Evolutionary conservation across 1,284 basidiomycete genomes (phyloP).

Genomic region (Malassezia yamatoensis): DNA sequence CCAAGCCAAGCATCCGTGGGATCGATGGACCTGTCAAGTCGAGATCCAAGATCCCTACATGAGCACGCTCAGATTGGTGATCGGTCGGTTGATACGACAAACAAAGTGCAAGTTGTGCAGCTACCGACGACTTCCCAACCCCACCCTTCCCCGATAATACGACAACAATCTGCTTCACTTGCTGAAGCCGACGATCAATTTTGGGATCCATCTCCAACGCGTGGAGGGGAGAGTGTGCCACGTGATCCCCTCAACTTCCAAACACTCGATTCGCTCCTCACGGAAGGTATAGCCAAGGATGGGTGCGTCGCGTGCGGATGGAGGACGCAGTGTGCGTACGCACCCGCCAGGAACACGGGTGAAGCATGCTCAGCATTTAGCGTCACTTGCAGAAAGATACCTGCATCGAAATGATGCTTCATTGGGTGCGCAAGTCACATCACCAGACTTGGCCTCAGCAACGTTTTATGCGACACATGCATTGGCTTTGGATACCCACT

Average conservation of each 20-base stretch:
- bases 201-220: conserved; percentile 27
- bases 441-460: conserved; percentile 23
- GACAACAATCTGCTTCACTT: conserved; percentile 79
- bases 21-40: conserved; percentile 95
- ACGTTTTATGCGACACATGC: conserved; percentile 35
- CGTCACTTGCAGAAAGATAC: conserved; percentile 8
- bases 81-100: conserved; percentile 20
- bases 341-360: background rate
- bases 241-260: background rate
- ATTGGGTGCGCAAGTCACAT: background rate
- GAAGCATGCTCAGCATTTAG: conserved; percentile 1
- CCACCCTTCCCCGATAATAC: conserved; percentile 95
- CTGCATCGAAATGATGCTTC: conserved; percentile 8
- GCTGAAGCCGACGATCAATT: conserved; percentile 33
- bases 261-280: background rate
- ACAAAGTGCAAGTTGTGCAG: conserved; percentile 81
- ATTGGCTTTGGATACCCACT: conserved; percentile 24
- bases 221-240: too few species aligned
- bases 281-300: too few species aligned
- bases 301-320: too few species aligned
- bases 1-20: conserved; percentile 91
- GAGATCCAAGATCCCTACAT: conserved; percentile 81
- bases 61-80: background rate
- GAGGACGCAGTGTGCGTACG: background rate
- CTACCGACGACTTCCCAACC: conserved; percentile 93